These are phyloP conservation scores for Phytophthora brassicae DNA, from an alignment of 352 stramenopile species.

Conservation along the genomic window DNA sequence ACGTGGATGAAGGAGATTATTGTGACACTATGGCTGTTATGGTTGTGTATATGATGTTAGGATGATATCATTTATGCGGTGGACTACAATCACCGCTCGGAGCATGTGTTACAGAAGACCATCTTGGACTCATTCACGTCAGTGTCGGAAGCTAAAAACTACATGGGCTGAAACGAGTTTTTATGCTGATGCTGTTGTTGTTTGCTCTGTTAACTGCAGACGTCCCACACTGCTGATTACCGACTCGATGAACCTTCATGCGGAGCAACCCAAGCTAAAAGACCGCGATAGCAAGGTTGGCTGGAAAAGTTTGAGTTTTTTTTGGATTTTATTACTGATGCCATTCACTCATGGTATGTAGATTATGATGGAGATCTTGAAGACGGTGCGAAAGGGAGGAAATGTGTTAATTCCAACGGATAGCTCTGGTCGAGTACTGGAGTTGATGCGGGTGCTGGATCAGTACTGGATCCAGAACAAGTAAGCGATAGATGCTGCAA, in stretches of 20 bases:
- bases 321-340: too few species aligned
- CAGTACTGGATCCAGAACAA: slow-evolving; percentile 96
- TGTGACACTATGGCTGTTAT: neutral
- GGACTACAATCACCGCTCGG: slow-evolving; percentile 94
- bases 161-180: neutral
- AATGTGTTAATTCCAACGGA: slow-evolving; percentile 96
- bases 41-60: slow-evolving; percentile 30
- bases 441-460: slow-evolving; percentile 94
- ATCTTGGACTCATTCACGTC: slow-evolving; percentile 93
- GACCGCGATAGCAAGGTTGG: slow-evolving; percentile 78
- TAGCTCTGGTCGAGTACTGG: slow-evolving; percentile 92
- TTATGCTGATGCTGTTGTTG: slow-evolving; percentile 1
- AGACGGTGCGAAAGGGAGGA: slow-evolving; percentile 90
- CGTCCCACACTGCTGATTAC: slow-evolving; percentile 87
- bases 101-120: slow-evolving; percentile 94
- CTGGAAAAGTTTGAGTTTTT: neutral
- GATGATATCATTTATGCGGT: slow-evolving; percentile 93
- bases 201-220: slow-evolving; percentile 37
- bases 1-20: too few species aligned
- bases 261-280: slow-evolving; percentile 86
- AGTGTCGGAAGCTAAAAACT: slow-evolving; percentile 4
- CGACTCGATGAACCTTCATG: slow-evolving; percentile 88
- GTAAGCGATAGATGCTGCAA: slow-evolving; percentile 38
- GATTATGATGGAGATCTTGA: slow-evolving; percentile 93
- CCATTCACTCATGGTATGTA: too few species aligned